Percentiles rank a stretch among this genome's conserved stretches.
These are phyloP conservation scores for Tuber borchii DNA, from an alignment of 495 filamentous ascomycete species.

Conservation along the genomic window DNA sequence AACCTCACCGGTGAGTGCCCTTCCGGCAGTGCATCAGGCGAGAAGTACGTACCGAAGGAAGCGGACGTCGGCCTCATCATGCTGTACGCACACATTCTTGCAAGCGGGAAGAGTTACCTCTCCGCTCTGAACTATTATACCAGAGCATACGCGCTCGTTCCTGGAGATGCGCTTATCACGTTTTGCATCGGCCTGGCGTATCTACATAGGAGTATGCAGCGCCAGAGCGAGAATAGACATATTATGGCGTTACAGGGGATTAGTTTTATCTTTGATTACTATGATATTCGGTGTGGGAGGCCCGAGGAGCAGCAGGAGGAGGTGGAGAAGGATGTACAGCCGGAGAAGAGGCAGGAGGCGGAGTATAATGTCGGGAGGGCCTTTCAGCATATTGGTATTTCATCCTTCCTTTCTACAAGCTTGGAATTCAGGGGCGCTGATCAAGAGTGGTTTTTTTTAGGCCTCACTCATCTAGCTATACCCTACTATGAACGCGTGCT, in stretches of 20 bases:
- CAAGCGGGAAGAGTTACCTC: slow-evolving; percentile 66
- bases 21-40: slow-evolving; percentile 33
- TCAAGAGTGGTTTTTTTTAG: slow-evolving; percentile 4
- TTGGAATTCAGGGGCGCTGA: background rate
- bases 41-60: slow-evolving; percentile 44
- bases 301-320: slow-evolving; percentile 5
- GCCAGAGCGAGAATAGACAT: slow-evolving; percentile 82
- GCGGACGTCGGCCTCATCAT: slow-evolving; percentile 71
- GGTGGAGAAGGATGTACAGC: slow-evolving; percentile 18
- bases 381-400: slow-evolving; percentile 65
- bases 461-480: slow-evolving; percentile 68
- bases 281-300: slow-evolving; percentile 47
- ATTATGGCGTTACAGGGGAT: slow-evolving; percentile 77
- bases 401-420: background rate
- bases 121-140: slow-evolving; percentile 87
- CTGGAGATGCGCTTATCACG: slow-evolving; percentile 66
- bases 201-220: slow-evolving; percentile 76
- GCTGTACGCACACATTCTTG: slow-evolving; percentile 82
- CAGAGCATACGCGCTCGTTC: slow-evolving; percentile 73
- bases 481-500: slow-evolving; percentile 62
- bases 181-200: slow-evolving; percentile 69
- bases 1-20: slow-evolving; percentile 38
- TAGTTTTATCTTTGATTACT: slow-evolving; percentile 72
- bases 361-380: slow-evolving; percentile 81
- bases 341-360: slow-evolving; percentile 60